Evolutionary conservation across 345 rosid species (phyloP).

Genomic region (Leavenworthia alabamica): DNA sequence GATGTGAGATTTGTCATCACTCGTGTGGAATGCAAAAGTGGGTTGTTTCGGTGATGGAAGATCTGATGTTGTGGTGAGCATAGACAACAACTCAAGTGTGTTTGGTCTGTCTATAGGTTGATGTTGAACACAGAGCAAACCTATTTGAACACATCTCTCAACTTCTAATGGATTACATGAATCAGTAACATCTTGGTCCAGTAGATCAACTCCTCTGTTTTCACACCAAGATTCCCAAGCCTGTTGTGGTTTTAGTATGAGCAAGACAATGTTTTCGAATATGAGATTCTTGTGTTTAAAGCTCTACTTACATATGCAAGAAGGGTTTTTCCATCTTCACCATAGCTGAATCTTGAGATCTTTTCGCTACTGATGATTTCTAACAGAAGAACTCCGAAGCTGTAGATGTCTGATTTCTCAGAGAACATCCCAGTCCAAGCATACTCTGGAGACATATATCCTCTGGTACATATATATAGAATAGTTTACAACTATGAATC

Average conservation of each 20-base stretch:
- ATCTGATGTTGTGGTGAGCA: conserved; percentile 19
- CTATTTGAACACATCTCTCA: conserved; percentile 18
- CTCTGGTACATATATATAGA: conserved; percentile 7
- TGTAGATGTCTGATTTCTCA: conserved; percentile 40
- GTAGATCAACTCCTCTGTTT: conserved; percentile 4
- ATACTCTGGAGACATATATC: conserved; percentile 47
- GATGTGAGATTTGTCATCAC: background rate
- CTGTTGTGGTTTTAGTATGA: background rate
- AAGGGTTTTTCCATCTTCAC: conserved; percentile 3
- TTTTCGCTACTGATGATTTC: conserved; percentile 18
- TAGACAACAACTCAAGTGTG: conserved; percentile 6
- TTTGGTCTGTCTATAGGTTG: conserved; percentile 13
- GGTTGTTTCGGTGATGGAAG: conserved; percentile 18
- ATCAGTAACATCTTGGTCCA: conserved; percentile 7
- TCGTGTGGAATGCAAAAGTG: background rate
- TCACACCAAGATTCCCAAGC: conserved; percentile 19
- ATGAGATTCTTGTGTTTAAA: too few relatives aligned
- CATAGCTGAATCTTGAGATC: conserved; percentile 19
- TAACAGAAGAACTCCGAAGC: conserved; percentile 37
- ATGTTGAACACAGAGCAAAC: conserved; percentile 22
- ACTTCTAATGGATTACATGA: background rate
- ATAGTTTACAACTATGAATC: background rate
- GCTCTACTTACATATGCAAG: conserved; percentile 25
- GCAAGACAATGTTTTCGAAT: background rate
- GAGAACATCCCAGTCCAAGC: conserved; percentile 40